A percentile compares a stretch with the other conserved stretches of the same genome.
These are phyloP conservation scores for Ceratobasidium sp. DNA, from an alignment of 1,284 basidiomycete genomes.

Conservation along the genomic window DNA sequence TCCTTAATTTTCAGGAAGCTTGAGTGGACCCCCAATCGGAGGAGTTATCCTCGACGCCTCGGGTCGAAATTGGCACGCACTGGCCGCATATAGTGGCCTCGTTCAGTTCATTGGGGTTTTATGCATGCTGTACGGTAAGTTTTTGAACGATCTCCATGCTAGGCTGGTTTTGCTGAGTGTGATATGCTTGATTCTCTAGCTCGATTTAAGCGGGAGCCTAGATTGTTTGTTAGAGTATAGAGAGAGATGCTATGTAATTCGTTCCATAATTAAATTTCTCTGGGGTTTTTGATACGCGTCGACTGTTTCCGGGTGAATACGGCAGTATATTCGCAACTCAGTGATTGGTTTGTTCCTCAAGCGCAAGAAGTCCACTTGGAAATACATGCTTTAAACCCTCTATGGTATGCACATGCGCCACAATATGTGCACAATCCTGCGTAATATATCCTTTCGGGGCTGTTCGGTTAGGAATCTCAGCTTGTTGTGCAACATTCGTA, in stretches of 20 bases:
- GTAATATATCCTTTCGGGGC: too few species aligned
- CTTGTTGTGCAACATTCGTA: too few species aligned
- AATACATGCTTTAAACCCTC: too few species aligned
- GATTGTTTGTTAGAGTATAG: slow-evolving; percentile 30
- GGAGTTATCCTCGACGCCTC: slow-evolving; percentile 50
- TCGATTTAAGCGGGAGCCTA: slow-evolving; percentile 51
- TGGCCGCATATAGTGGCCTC: slow-evolving; percentile 40
- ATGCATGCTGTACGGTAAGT: slow-evolving; percentile 47
- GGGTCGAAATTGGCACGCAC: slow-evolving; percentile 49
- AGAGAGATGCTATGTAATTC: not conserved
- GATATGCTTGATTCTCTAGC: slow-evolving; percentile 47
- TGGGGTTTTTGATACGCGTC: not conserved
- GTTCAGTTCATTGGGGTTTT: slow-evolving; percentile 44
- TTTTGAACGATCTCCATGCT: not conserved
- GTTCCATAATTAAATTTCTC: not conserved
- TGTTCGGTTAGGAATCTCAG: too few species aligned
- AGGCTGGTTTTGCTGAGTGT: slow-evolving; percentile 17
- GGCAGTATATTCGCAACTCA: too few species aligned
- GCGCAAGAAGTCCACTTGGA: too few species aligned
- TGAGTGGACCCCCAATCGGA: slow-evolving; percentile 50
- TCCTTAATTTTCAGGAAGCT: slow-evolving; percentile 41
- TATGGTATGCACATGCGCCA: too few species aligned
- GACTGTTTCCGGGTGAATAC: too few species aligned
- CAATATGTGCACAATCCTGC: too few species aligned
- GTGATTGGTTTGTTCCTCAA: too few species aligned